Evolutionary conservation across 2,329 filamentous ascomycete species (phyloP), one percentile per base, ranked within the genome.

Genomic region (Pseudocercospora vitis): DNA sequence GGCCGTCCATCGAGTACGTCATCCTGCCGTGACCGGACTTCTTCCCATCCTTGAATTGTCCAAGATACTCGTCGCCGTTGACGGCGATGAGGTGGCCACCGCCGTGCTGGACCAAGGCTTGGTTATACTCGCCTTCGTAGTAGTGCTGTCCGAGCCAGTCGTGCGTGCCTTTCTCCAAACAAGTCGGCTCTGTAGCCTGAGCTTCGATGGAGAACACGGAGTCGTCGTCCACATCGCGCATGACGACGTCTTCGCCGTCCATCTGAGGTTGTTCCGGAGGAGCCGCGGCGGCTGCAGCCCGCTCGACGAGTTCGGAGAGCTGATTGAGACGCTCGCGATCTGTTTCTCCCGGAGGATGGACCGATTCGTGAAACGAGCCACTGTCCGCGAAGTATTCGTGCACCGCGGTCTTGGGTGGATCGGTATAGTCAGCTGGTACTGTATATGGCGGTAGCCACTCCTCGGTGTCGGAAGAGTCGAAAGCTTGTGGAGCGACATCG

Each of bases 1-100:
- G 84, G 57, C 83, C 83, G 70, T 95, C 82, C 3, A 53, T 35
- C 21, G 78, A 76, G 66, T 82, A 84, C 4, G 76, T 78, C 74
- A 84, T 81, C 9, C 73, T 73, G 47, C 83, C 83, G 48, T 77
- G 72, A 16, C 83, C 82, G 32, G 81, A 76, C 50, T 79, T 79
- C 49, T 76, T 70, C 40, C 75, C 76, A 28, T 80, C 71, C 48
- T 75, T 69, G 65, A 84, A 83, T 4, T 74, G 68, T 14, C 83
- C 83, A 12, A 69, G 71, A 66, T 85, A 86, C 19, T 75, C 76
- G 49, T 81, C 77, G 42, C 80, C 82, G 21, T 74, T 75, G 57
- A 78, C 74, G 28, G 73, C 73, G 59, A 83, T 78, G 58, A 77
- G 74, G 21, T 74, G 78, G 48, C 81, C 81, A 18, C 74, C 69